Evolutionary conservation across 2,329 filamentous ascomycete species (phyloP), one percentile per base, ranked within the genome.

Genomic region (Fusarium verticillioides): DNA sequence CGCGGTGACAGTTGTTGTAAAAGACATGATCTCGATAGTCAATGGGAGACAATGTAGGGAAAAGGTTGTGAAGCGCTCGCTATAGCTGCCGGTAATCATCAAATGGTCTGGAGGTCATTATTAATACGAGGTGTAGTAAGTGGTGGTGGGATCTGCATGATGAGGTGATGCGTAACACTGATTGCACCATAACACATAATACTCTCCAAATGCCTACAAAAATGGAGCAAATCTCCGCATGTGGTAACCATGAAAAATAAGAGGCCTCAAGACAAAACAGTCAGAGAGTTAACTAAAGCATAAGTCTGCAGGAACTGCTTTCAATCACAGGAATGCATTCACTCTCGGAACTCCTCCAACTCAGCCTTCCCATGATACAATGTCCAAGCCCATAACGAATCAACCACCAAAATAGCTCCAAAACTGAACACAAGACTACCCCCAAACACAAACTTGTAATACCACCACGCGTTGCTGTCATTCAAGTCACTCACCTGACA

Each of bases 351-450:
- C 4, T 59, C 32, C 58, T 84, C 84, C 15, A 87, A 67, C 50
- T 76, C 79, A 69, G 84, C 82, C 70, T 78, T 84, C 0, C 88
- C 87, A 23, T 76, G 83, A 54, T 80, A 70, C 72, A 91, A 69
- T 19, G 79, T 82, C 85, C 86, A 87, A 1, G 80, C 84, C 90
- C 89, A 92, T 0, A 87, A 23, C 0, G 62, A 77, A 73, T 87
- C 84, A 0, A 90, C 84, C 7, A 87, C 49, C 1, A 87, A 5
- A n/a, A 92, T 81, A 50, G 86, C 85, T 7, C 89, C 82, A 71
- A 93, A 92, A 44, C 88, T 91, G 69, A 93, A 93, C 0, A 93
- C 90, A 49, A 93, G 80, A 70, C 89, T 91, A 0, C 91, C 91
- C 0, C 91, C 91, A 81, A 94, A 93, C 0, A 93, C 88, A 32